These are phyloP conservation scores for Penicillium janthinellum DNA, from an alignment of 2,329 filamentous ascomycete genomes.

Conservation along the genomic window DNA sequence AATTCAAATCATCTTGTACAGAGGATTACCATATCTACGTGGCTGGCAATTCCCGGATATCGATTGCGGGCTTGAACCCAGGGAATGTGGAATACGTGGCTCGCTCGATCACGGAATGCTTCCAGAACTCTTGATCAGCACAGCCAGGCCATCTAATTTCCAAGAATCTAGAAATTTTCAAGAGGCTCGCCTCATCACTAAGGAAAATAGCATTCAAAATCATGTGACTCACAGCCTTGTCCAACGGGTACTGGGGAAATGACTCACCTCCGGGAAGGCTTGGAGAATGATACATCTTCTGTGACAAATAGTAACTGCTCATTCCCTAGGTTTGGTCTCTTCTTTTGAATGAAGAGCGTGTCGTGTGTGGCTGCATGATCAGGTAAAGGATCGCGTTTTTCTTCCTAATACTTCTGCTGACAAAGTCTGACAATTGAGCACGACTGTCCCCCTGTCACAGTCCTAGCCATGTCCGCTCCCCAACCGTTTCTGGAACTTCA, in stretches of 20 bases:
- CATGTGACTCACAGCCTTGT: neutral
- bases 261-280: neutral
- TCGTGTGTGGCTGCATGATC: neutral
- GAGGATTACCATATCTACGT: conserved; percentile 51
- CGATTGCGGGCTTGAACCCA: conserved; percentile 87
- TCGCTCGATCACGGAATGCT: conserved; percentile 21
- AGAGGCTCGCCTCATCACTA: no score
- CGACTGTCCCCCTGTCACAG: neutral
- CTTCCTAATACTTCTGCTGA: neutral
- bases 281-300: no score
- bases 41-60: conserved; percentile 86
- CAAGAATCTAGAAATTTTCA: no score
- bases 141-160: no score
- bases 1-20: neutral
- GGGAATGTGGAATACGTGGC: conserved; percentile 43
- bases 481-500: neutral
- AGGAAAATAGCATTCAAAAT: neutral
- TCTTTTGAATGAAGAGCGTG: no score
- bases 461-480: neutral
- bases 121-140: neutral
- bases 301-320: neutral
- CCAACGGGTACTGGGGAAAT: neutral
- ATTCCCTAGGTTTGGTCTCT: neutral
- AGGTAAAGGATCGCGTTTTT: no score
- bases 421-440: neutral